Evolutionary conservation across 768 basidiomycete species (phyloP), one percentile per base, ranked within the genome.

Genomic region (Holtermanniella nyarrowii): DNA sequence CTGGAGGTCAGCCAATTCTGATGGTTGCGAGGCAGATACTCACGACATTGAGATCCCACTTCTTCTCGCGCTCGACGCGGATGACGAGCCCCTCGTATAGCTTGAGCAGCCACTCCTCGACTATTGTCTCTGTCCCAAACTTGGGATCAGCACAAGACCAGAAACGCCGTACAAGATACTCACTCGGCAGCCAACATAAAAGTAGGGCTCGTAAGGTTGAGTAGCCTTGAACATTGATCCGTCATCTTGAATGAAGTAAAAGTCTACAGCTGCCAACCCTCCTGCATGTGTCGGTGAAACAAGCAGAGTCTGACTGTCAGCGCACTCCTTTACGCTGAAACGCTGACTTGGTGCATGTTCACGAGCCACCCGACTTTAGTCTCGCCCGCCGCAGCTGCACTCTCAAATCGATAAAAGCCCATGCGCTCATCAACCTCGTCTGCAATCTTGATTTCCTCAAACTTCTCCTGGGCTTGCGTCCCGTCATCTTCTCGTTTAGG

Each of bases 161-260:
- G 31, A 37, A 37, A 37, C 45, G 7, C 24, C 18, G 20, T 5
- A 5, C n/a, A n/a, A n/a, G n/a, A 42, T n/a, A 70, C 79, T 49
- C 46, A 89, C 93, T 76, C 93, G 86, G 80, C 88, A 91, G 3
- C 83, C 85, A 52, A 97, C 86, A 54, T 77, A 79, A 66, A 99
- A 95, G 71, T 99, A 97, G 0, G 95, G 93, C 65, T 97, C 93
- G 65, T 91, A 93, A 51, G 81, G 79, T 56, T 85, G 77, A 4
- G 93, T 97, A 59, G 81, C 83, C 72, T 97, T 99, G 78, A 99
- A 97, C 82, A 86, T 86, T 22, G 80, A 81, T 4, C 95, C 95
- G 54, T 97, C 90, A 63, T 96, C 91, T 74, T 96, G 83, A 57
- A 99, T 88, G 65, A 99, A 97, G 69, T 93, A 97, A 60, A 82